Evolutionary conservation across 2,329 filamentous ascomycete species (phyloP), one percentile per base, ranked within the genome.

Genomic region (Xylariaceae sp.): DNA sequence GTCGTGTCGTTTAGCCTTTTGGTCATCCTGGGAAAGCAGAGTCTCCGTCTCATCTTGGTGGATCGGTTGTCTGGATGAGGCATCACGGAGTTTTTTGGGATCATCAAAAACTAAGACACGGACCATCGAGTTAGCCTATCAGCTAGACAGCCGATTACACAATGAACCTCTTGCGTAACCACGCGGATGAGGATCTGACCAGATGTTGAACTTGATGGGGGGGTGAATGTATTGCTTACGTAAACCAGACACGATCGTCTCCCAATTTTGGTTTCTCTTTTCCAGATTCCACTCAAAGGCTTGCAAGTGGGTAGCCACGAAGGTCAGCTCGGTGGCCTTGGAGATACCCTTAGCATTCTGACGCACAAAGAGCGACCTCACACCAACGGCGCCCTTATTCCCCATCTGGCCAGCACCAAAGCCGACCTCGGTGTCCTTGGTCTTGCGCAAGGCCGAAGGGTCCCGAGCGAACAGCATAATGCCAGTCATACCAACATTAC

Each of bases 351-450:
- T 55, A 6, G 61, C 63, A 18, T 65, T 65, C 4, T 72, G 66
- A 38, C 73, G 71, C 5, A 59, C 59, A 12, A 89, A 86, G 12
- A 82, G 76, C 39, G 94, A 69, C 32, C 90, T 78, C 53, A 92
- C 76, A 0, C 87, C 94, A 1, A 95, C 87, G 3, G 90, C 92
- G 30, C 92, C 94, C 70, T 99, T 99, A 69, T 96, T 96, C 14
- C 90, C 94, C 86, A 96, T 94, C 44, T 92, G 86, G 50, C 84
- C 85, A 1, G 90, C 68, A 0, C 94, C 94, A 43, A 96, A 87
- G 0, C 94, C 91, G 2, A 90, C 86, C 46, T 87, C 88, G 2
- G 87, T 89, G n/a, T 82, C 84, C 56, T 89, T 80, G n/a, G 94
- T 72, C 61, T 80, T 75, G 46, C 73, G 72, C 45, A 96, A 73